phyloP scores from a whole-genome alignment of 768 basidiomycete genomes.

The Tricholoma flavovirens region DNA sequence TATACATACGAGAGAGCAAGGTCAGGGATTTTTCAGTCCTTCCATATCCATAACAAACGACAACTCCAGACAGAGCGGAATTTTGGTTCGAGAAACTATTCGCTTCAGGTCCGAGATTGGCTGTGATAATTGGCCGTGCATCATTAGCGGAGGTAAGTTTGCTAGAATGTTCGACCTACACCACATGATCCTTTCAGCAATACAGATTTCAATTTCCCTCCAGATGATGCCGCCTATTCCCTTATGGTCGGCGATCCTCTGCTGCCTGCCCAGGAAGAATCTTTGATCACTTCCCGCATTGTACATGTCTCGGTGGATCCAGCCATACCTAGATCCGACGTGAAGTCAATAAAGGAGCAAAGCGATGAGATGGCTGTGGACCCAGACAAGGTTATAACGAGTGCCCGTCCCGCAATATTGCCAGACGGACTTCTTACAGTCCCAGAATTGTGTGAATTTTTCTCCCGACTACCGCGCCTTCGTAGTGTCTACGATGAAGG shows the following conservation, averaged over 20 bases:
- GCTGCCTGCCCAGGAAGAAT: constrained; percentile 45
- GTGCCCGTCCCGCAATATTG: constrained; percentile 53
- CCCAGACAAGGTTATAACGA: constrained; percentile 68
- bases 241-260: constrained; percentile 62
- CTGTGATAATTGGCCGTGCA: constrained; percentile 62
- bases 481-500: constrained; percentile 70
- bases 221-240: constrained; percentile 77
- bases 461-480: constrained; percentile 30
- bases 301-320: constrained; percentile 70
- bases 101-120: constrained; percentile 45
- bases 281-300: constrained; percentile 58
- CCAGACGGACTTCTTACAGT: constrained; percentile 67
- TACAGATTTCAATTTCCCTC: constrained; percentile 87
- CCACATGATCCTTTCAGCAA: constrained; percentile 1
- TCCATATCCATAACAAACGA: not conserved
- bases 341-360: constrained; percentile 26
- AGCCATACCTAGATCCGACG: constrained; percentile 28
- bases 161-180: not conserved
- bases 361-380: constrained; percentile 50
- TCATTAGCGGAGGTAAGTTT: constrained; percentile 77
- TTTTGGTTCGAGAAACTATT: constrained; percentile 61
- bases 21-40: constrained; percentile 25
- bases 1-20: constrained; percentile 83
- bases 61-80: constrained; percentile 62
- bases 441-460: constrained; percentile 50